phyloP scores from a whole-genome alignment of 805 yeast species.

The Yarrowia hollandica region DNA sequence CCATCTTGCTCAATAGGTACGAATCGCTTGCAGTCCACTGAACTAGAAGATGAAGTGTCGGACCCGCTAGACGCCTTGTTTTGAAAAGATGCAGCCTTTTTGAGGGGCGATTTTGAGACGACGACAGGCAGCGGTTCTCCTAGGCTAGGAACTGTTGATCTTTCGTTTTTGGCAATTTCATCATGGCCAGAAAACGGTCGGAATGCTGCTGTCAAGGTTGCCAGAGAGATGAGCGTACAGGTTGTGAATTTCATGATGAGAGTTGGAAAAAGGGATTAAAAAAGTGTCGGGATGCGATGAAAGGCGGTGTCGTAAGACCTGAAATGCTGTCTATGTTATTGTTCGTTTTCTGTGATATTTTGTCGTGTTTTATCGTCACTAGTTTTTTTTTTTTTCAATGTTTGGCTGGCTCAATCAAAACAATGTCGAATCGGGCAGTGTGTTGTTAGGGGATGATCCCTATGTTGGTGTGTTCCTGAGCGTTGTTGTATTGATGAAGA shows the following conservation, averaged over 20 bases:
- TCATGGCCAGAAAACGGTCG: neutral
- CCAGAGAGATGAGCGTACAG: neutral
- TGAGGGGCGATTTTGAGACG: neutral
- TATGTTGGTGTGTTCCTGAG: no score
- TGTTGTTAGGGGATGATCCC: no score
- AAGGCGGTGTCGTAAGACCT: no score
- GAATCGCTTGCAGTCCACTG: conserved; percentile 5
- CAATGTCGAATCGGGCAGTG: no score
- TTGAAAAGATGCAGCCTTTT: neutral
- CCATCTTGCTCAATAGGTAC: conserved; percentile 35
- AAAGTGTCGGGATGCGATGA: no score
- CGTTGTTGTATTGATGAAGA: no score
- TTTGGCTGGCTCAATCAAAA: no score
- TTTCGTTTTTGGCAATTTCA: neutral
- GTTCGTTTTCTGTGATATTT: no score
- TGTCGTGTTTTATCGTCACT: no score
- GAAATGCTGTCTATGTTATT: no score
- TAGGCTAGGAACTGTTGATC: neutral
- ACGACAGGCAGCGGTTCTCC: neutral
- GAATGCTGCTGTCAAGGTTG: neutral
- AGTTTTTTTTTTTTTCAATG: no score
- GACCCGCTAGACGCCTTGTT: conserved; percentile 7
- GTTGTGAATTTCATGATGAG: neutral
- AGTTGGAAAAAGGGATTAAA: no score
- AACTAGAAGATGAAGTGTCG: neutral